Evolutionary conservation across 345 rosid species (phyloP), one percentile per base, ranked within the genome.

Genomic region (Luvunga scandens): DNA sequence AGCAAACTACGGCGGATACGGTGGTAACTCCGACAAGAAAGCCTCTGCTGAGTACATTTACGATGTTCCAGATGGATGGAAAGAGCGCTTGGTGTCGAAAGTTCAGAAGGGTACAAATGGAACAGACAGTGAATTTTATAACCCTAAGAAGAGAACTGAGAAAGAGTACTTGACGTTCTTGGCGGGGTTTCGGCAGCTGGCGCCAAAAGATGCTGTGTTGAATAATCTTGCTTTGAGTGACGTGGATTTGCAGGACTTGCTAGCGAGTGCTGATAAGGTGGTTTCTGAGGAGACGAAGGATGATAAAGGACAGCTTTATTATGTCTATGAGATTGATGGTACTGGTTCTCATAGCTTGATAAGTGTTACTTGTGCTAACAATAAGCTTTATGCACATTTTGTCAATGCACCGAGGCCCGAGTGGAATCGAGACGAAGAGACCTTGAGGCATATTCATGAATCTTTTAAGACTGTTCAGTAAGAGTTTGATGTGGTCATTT

Each of bases 41-140:
- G 75, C 92, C 53, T 86, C 98, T n/a, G 98, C 98, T 2, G 98
- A 95, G 87, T 95, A 95, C 81, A 80, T 92, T 31, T 93, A 93
- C 83, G 98, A 91, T 42, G 98, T 95, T 53, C 98, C 97, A 0
- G 91, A 92, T 2, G 98, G 98, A 1, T 95, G 98, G 98, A 95
- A 93, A 79, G 98, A 95, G 76, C 84, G 97, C 22, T 80, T 88
- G 48, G 98, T 95, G 63, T 91, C 98, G n/a, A 95, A 95, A 67
- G 93, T 95, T 8, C 97, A 95, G 86, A 95, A 95, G 81, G 98
- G 98, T 25, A 92, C 98, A 8, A 92, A 94, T 78, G 95, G 97
- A 34, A 94, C 97, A 1, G 95, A 94, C 83, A 91, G 97, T 82
- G 98, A 94, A 79, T 92, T 92, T 82, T 94, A 87, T 77, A 94